Evolutionary conservation across 345 rosid species (phyloP).

Genomic region (Pseudoturritis turrita): DNA sequence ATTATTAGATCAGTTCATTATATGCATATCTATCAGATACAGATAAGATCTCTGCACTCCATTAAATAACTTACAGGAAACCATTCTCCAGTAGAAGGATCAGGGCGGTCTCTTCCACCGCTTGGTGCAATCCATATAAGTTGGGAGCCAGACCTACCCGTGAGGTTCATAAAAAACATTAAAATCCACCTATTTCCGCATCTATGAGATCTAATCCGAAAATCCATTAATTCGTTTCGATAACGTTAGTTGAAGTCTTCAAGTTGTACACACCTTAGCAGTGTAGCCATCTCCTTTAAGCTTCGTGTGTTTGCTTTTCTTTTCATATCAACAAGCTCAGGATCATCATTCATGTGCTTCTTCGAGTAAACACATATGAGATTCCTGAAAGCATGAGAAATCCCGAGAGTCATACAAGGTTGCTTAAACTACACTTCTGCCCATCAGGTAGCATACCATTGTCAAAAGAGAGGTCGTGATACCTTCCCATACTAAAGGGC

Average conservation of each 20-base stretch:
- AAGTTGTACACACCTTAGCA: slow-evolving; percentile 47
- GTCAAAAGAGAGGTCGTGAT: slow-evolving; percentile 22
- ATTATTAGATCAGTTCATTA: slow-evolving; percentile 32
- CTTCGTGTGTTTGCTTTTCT: slow-evolving; percentile 86
- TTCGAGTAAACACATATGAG: slow-evolving; percentile 95
- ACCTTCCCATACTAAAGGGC: slow-evolving; percentile 99
- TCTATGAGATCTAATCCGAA: not conserved
- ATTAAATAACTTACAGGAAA: slow-evolving; percentile 58
- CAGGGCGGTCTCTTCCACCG: slow-evolving; percentile 98
- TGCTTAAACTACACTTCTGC: slow-evolving; percentile 10
- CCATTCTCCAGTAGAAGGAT: slow-evolving; percentile 78
- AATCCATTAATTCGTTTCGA: not conserved
- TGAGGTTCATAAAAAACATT: not conserved
- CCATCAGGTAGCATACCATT: slow-evolving; percentile 29
- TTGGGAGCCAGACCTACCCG: slow-evolving; percentile 72
- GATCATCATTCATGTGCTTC: slow-evolving; percentile 87
- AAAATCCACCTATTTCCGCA: not conserved
- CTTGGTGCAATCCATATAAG: slow-evolving; percentile 96
- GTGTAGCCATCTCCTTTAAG: slow-evolving; percentile 92
- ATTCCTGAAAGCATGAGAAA: slow-evolving; percentile 52
- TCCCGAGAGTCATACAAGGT: slow-evolving; percentile 8
- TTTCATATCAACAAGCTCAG: slow-evolving; percentile 85
- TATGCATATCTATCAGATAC: slow-evolving; percentile 9
- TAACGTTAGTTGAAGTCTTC: not conserved
- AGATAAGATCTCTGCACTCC: not conserved